phyloP scores from a whole-genome alignment of 148 eudicot genomes.

The Rhododendron kiyosumense region DNA sequence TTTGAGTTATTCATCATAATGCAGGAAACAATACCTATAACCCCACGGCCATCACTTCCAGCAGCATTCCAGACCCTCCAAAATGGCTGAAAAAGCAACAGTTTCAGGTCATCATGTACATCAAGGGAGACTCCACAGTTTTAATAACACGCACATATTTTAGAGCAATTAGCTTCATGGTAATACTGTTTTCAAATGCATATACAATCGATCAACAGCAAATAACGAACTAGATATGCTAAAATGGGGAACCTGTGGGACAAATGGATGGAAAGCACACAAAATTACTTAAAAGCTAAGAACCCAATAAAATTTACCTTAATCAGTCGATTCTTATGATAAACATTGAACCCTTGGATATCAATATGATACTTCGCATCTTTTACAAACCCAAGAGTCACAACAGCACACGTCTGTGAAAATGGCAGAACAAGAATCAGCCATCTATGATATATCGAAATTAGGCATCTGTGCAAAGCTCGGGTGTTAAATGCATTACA shows the following conservation, averaged over 20 bases:
- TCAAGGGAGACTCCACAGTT: neutral
- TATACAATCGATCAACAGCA: neutral
- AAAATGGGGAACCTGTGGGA: neutral
- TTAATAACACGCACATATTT: neutral
- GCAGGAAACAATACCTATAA: conserved; percentile 50
- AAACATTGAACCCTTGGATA: conserved; percentile 96
- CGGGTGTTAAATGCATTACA: conserved; percentile 34
- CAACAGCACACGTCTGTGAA: conserved; percentile 69
- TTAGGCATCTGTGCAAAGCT: neutral
- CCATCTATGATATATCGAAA: neutral
- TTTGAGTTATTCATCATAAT: conserved; percentile 25
- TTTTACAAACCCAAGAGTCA: conserved; percentile 89
- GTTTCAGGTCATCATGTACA: neutral
- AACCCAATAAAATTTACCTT: conserved; percentile 44
- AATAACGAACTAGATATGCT: neutral
- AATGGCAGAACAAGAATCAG: neutral
- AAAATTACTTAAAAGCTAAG: neutral
- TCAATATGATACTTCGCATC: conserved; percentile 85
- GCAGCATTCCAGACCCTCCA: conserved; percentile 99
- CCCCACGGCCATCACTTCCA: conserved; percentile 98
- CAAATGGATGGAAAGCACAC: neutral
- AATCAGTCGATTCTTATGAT: conserved; percentile 93
- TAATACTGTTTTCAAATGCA: neutral
- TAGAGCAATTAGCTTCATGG: neutral
- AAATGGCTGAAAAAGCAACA: conserved; percentile 60